phyloP scores from a whole-genome alignment of 1,284 basidiomycete species.

The Coniferiporia sulphurascens region DNA sequence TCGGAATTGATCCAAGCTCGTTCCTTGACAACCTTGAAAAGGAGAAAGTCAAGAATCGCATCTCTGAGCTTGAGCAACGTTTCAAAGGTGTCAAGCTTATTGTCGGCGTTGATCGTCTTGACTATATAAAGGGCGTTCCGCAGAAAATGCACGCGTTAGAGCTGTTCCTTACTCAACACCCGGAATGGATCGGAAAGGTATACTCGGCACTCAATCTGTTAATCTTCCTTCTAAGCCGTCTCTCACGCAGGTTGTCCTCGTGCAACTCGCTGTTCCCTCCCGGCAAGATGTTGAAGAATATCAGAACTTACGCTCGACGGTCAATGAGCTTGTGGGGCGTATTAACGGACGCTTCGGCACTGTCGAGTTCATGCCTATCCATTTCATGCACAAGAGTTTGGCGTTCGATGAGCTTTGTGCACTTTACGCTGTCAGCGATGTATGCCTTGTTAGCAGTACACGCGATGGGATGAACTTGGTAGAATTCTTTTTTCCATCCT shows the following conservation, averaged over 20 bases:
- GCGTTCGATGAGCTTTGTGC: slow-evolving; percentile 95
- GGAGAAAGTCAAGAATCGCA: slow-evolving; percentile 74
- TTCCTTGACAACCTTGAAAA: slow-evolving; percentile 86
- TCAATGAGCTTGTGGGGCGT: slow-evolving; percentile 96
- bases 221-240: background rate
- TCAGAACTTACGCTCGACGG: slow-evolving; percentile 92
- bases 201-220: background rate
- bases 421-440: slow-evolving; percentile 94
- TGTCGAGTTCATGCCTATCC: slow-evolving; percentile 98
- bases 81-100: slow-evolving; percentile 97
- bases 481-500: background rate
- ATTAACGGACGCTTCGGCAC: slow-evolving; percentile 99
- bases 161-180: slow-evolving; percentile 94
- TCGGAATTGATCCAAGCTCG: slow-evolving; percentile 93
- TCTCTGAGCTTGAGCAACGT: slow-evolving; percentile 79
- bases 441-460: slow-evolving; percentile 92
- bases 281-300: slow-evolving; percentile 99
- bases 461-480: slow-evolving; percentile 99
- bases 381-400: slow-evolving; percentile 96
- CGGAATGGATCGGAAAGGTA: slow-evolving; percentile 98
- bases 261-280: slow-evolving; percentile 96
- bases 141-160: slow-evolving; percentile 97
- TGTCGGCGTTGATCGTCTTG: slow-evolving; percentile 95
- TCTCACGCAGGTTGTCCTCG: slow-evolving; percentile 73
- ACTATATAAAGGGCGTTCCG: slow-evolving; percentile 99